Conservation (phyloP, 805 yeast genomes). For the Osmozyma mogii region DNA sequence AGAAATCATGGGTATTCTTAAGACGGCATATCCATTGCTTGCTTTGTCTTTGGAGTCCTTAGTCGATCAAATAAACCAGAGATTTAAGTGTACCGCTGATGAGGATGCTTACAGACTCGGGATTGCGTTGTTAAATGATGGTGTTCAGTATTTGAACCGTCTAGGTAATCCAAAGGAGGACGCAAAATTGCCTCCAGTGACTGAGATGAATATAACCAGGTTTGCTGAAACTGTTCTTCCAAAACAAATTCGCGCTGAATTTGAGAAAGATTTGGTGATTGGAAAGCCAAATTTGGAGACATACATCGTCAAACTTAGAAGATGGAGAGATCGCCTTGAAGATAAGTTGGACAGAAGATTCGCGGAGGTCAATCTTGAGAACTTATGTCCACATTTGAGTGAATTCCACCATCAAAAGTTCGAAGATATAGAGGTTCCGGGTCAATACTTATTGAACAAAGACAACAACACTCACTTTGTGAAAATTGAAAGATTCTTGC, state of each 20-base stretch:
- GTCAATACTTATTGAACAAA: conserved; percentile 83
- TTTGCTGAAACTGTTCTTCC: conserved; percentile 93
- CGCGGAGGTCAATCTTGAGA: conserved; percentile 72
- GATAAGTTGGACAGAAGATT: conserved; percentile 85
- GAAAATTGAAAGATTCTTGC: conserved; percentile 88
- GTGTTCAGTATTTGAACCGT: conserved; percentile 82
- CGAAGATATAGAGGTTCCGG: conserved; percentile 96
- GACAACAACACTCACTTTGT: conserved; percentile 87
- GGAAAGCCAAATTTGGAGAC: conserved; percentile 84
- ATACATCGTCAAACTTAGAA: conserved; percentile 73
- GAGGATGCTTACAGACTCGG: conserved; percentile 94
- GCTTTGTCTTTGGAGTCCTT: conserved; percentile 90
- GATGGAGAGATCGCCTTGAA: conserved; percentile 90
- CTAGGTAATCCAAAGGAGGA: conserved; percentile 82
- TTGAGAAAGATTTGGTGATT: conserved; percentile 82
- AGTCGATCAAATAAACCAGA: conserved; percentile 89
- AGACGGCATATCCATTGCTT: conserved; percentile 91
- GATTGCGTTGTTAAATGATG: conserved; percentile 88
- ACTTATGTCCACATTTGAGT: conserved; percentile 88
- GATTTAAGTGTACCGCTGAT: conserved; percentile 89
- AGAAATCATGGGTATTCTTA: conserved; percentile 89
- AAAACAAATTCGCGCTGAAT: conserved; percentile 78
- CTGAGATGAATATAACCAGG: conserved; percentile 78
- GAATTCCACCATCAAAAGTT: conserved; percentile 98
- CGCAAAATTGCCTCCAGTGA: conserved; percentile 81